Base-by-base conservation (phyloP, 164 flowering plant species). In the Vitis cinerea region DNA sequence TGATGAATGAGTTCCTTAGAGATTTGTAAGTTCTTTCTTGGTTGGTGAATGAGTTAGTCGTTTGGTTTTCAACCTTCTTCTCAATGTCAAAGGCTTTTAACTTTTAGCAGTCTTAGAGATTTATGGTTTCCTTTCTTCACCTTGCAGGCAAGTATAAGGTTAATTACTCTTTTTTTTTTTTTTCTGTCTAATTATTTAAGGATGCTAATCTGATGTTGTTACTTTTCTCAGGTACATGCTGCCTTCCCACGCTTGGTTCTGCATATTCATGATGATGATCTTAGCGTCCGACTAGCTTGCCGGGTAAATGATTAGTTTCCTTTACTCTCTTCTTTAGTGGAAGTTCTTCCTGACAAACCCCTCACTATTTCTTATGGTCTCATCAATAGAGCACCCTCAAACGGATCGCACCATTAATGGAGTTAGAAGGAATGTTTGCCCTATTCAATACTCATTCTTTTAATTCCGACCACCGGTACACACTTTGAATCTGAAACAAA, bases 221-320 rank as follows among this genome's bases (percentile, higher is more conserved):
- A n/a, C 50, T 63, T 15, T 63, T 71, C 57, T 51, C 81, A 95
- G 98, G 89, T 93, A 51, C 98, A 91, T 89, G 85, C 80, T 68
- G 75, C 79, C 50, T 69, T 95, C 15, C 93, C 98, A 31, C 97
- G 98, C 31, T 72, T 95, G 76, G 83, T 89, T 66, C 82, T 95
- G 59, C 99, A 95, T 78, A 80, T 95, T 30, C 85, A 88, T 68
- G 99, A 95, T 71, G 96, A 95, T 63, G 90, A 93, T 76, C 63
- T 77, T 68, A 73, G 75, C 70, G 91, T 93, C 5, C 78, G 97
- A 61, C 88, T 85, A 71, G 94, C 97, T 71, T 93, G 99, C 70
- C 83, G 92, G 85, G 98, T 93, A 86, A 56, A 71, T 58, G n/a
- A 55, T 50, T 47, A 44, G 12, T n/a, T 31, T 61, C 10, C 13